These are phyloP conservation scores for Mycena vulgaris DNA, from an alignment of 768 basidiomycete species.

Conservation along the genomic window DNA sequence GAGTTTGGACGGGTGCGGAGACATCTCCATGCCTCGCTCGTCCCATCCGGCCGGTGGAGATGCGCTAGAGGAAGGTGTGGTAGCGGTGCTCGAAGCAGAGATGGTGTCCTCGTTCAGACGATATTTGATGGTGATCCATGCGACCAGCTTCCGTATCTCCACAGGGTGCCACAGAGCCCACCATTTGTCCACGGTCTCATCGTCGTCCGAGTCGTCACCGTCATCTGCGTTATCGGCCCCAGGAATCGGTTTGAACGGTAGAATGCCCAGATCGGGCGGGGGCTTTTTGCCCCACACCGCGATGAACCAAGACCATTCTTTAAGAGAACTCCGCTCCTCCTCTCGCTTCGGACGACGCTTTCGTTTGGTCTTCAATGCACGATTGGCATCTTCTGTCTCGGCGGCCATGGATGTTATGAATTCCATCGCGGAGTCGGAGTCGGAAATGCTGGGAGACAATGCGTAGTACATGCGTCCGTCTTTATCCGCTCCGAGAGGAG, in stretches of 20 bases:
- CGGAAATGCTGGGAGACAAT: slow-evolving; percentile 70
- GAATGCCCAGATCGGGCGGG: slow-evolving; percentile 39
- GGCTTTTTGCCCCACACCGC: slow-evolving; percentile 79
- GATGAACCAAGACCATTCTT: slow-evolving; percentile 84
- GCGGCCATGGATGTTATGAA: slow-evolving; percentile 48
- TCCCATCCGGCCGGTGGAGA: slow-evolving; percentile 29
- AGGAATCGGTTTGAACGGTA: slow-evolving; percentile 39
- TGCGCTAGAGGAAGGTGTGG: slow-evolving; percentile 11
- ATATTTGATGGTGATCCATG: slow-evolving; percentile 73
- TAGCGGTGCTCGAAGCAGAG: slow-evolving; percentile 26
- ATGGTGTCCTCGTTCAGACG: slow-evolving; percentile 55
- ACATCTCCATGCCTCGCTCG: slow-evolving; percentile 36
- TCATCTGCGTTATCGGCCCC: slow-evolving; percentile 45
- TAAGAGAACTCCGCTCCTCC: slow-evolving; percentile 68
- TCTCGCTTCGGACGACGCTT: slow-evolving; percentile 56
- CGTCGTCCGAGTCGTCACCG: slow-evolving; percentile 51
- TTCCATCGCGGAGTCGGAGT: slow-evolving; percentile 67
- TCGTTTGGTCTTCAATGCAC: slow-evolving; percentile 57
- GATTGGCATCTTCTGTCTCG: slow-evolving; percentile 49
- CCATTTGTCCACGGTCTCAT: slow-evolving; percentile 70
- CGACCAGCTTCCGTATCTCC: slow-evolving; percentile 75
- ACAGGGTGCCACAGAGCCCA: slow-evolving; percentile 80
- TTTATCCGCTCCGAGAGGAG: slow-evolving; percentile 75
- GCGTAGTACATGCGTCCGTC: slow-evolving; percentile 81
- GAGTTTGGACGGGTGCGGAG: slow-evolving; percentile 32